Conservation (phyloP, 1,284 basidiomycete species). For the Sporisorium sorghi region DNA sequence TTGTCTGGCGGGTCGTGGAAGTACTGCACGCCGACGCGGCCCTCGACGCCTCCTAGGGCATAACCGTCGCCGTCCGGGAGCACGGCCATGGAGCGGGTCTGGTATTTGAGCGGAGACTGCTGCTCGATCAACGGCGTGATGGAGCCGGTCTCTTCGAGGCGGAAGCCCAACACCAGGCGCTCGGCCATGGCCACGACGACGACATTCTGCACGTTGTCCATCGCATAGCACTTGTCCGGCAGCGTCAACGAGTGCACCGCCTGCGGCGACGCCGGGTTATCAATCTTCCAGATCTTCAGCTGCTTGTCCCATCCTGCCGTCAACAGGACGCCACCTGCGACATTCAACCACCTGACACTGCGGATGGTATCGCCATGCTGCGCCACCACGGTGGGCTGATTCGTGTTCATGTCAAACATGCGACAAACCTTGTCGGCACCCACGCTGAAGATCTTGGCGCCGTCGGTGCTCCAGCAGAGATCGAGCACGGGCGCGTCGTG, state of each 20-base stretch:
- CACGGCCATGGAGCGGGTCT: constrained; percentile 76
- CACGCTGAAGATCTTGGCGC: constrained; percentile 83
- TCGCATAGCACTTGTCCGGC: constrained; percentile 85
- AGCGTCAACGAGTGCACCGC: constrained; percentile 71
- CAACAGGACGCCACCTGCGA: constrained; percentile 77
- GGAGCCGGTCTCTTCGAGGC: constrained; percentile 76
- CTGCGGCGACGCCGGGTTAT: constrained; percentile 54
- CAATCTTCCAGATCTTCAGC: constrained; percentile 73
- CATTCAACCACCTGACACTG: constrained; percentile 81
- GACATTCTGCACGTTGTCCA: constrained; percentile 85
- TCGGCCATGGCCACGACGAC: constrained; percentile 93
- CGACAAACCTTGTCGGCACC: constrained; percentile 86
- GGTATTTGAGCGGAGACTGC: constrained; percentile 78
- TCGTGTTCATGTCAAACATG: constrained; percentile 83
- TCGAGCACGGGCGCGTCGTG: constrained; percentile 86
- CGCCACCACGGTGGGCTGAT: constrained; percentile 76
- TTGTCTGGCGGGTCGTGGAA: constrained; percentile 69
- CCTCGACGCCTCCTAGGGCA: constrained; percentile 93
- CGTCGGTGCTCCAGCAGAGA: constrained; percentile 86
- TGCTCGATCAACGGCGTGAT: constrained; percentile 55
- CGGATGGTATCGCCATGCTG: constrained; percentile 86
- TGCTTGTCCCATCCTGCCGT: constrained; percentile 94
- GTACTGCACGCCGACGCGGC: constrained; percentile 94
- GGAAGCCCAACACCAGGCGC: constrained; percentile 87
- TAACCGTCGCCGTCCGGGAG: constrained; percentile 65